Conservation (phyloP, 2,329 filamentous ascomycete species). For the Ceratocystis harringtonii region DNA sequence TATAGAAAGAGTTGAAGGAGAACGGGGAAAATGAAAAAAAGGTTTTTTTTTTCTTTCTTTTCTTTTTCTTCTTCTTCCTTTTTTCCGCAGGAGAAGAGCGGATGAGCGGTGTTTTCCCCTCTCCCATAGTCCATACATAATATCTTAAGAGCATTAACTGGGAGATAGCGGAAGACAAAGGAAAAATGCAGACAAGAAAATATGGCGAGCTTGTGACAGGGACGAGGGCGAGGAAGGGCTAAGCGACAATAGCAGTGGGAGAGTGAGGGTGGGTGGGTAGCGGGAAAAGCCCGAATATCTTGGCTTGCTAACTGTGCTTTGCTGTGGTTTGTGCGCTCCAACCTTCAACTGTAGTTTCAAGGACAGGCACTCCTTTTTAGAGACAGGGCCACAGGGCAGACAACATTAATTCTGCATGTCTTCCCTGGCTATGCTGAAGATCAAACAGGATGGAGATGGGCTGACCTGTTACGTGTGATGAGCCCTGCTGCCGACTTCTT, state of each 20-base stretch:
- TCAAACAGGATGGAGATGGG: neutral
- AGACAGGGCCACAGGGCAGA: too few relatives aligned
- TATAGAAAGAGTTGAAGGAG: too few relatives aligned
- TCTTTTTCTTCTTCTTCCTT: too few relatives aligned
- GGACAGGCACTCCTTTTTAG: neutral
- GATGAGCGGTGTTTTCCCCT: too few relatives aligned
- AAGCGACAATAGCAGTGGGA: neutral
- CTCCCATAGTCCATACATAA: too few relatives aligned
- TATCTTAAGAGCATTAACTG: neutral
- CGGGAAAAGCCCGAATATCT: neutral
- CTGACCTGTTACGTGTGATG: too few relatives aligned
- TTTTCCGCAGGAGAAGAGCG: too few relatives aligned
- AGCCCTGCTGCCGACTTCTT: too few relatives aligned
- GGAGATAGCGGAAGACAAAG: neutral
- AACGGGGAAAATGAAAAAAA: too few relatives aligned
- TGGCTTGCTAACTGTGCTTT: neutral
- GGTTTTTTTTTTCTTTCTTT: too few relatives aligned
- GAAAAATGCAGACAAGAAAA: neutral
- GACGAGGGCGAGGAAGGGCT: neutral
- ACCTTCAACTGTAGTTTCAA: neutral
- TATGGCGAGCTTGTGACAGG: too few relatives aligned
- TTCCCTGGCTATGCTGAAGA: neutral
- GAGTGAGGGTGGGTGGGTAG: neutral
- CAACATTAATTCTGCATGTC: neutral
- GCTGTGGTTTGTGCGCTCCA: neutral